A percentile compares a stretch with the other conserved stretches of the same genome.
phyloP scores from a whole-genome alignment of 257 asterid species.

The Plantago ovata region DNA sequence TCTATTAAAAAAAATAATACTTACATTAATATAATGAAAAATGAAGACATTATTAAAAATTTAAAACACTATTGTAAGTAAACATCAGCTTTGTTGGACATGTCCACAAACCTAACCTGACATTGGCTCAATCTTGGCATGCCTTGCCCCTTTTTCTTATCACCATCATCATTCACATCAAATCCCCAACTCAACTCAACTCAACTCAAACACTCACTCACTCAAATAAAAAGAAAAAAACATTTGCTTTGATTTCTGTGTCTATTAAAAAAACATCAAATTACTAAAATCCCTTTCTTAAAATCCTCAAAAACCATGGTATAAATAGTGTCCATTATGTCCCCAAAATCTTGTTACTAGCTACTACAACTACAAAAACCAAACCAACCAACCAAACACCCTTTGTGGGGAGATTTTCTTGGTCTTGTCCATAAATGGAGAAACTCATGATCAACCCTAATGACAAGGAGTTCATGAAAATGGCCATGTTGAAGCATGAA shows the following conservation, averaged over 20 bases:
- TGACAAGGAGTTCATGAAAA: conserved; percentile 79
- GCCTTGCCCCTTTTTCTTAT: conserved; percentile 32
- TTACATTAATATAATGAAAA: neutral
- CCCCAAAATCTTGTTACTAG: neutral
- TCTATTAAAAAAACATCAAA: no score
- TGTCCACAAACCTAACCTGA: conserved; percentile 49
- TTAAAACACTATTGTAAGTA: neutral
- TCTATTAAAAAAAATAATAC: conserved; percentile 4
- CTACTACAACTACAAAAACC: neutral
- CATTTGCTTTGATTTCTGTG: conserved; percentile 69
- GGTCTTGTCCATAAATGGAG: conserved; percentile 43
- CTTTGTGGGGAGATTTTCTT: neutral
- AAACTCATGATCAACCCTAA: conserved; percentile 53
- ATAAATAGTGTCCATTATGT: conserved; percentile 5
- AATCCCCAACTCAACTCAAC: conserved; percentile 10
- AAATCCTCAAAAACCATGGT: conserved; percentile 5
- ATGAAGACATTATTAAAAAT: neutral
- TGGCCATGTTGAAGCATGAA: conserved; percentile 93
- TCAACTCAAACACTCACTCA: no score
- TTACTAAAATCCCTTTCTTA: neutral
- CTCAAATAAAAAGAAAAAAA: conserved; percentile 28
- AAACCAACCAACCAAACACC: no score
- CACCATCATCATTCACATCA: conserved; percentile 40
- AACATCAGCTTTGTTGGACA: conserved; percentile 43
- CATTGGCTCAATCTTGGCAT: conserved; percentile 70